Percentiles rank a stretch among this genome's conserved stretches.
These are phyloP conservation scores for Apiotrichum sp. DNA, from an alignment of 1,284 basidiomycete species.

Conservation along the genomic window DNA sequence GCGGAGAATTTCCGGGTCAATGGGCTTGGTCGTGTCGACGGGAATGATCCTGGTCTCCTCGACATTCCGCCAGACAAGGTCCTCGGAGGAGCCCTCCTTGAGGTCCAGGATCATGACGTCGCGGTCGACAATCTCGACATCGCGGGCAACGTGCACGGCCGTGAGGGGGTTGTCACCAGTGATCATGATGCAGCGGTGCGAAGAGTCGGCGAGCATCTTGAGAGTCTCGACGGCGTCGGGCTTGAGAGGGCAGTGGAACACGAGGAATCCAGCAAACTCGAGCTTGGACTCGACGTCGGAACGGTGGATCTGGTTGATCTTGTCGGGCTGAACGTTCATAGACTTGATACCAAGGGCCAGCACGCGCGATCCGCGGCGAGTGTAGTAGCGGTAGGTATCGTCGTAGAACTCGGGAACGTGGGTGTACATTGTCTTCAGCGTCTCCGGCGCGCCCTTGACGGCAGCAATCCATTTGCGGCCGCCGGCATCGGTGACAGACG, in stretches of 20 bases:
- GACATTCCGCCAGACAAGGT: constrained; percentile 86
- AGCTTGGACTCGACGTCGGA: constrained; percentile 71
- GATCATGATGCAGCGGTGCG: constrained; percentile 97
- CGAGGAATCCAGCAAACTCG: constrained; percentile 81
- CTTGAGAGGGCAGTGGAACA: constrained; percentile 95
- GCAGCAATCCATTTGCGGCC: constrained; percentile 51
- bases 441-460: constrained; percentile 93
- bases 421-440: constrained; percentile 77
- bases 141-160: constrained; percentile 83
- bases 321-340: constrained; percentile 63
- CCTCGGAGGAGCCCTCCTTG: constrained; percentile 68
- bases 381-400: constrained; percentile 88
- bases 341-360: constrained; percentile 81
- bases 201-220: constrained; percentile 88
- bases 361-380: constrained; percentile 81
- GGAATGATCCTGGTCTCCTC: constrained; percentile 81
- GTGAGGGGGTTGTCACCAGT: constrained; percentile 95
- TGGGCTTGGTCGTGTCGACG: constrained; percentile 66
- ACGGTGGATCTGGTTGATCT: constrained; percentile 75
- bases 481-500: constrained; percentile 53
- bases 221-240: constrained; percentile 80
- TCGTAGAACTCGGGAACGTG: constrained; percentile 73
- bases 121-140: constrained; percentile 92
- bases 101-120: constrained; percentile 85
- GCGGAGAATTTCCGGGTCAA: constrained; percentile 70